phyloP scores from a whole-genome alignment of 1,284 basidiomycete species.

The Ganoderma sinense region DNA sequence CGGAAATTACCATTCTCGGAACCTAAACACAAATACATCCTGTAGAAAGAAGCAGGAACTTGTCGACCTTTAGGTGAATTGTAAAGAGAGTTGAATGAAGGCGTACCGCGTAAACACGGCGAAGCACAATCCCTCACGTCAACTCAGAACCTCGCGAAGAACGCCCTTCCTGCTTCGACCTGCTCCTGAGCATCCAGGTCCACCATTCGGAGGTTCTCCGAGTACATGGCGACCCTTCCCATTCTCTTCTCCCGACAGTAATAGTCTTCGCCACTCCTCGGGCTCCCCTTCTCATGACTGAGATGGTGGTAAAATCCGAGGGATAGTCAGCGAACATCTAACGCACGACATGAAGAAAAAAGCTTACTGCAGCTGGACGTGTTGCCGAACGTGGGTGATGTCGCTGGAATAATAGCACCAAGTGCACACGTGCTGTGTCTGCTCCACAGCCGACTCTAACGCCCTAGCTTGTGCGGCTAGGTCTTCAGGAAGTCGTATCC shows the following conservation, averaged over 20 bases:
- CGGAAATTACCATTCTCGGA: neutral
- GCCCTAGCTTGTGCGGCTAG: neutral
- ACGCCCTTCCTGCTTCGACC: neutral
- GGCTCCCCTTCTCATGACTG: neutral
- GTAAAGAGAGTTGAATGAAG: neutral
- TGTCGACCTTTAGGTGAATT: neutral
- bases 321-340: neutral
- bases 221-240: neutral
- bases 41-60: neutral
- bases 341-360: neutral
- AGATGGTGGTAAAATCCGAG: neutral
- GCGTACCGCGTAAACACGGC: neutral
- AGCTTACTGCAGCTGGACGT: neutral
- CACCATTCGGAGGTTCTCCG: neutral
- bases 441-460: neutral
- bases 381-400: neutral
- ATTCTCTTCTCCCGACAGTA: neutral
- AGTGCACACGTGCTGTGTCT: neutral
- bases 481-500: neutral
- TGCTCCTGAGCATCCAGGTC: neutral
- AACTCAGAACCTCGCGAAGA: neutral
- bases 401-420: neutral
- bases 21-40: too few relatives aligned
- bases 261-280: neutral
- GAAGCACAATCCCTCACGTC: neutral